A percentile compares a stretch with the other conserved stretches of the same genome.
These are phyloP conservation scores for Sinapis alba DNA, from an alignment of 441 rosid species.

Conservation along the genomic window DNA sequence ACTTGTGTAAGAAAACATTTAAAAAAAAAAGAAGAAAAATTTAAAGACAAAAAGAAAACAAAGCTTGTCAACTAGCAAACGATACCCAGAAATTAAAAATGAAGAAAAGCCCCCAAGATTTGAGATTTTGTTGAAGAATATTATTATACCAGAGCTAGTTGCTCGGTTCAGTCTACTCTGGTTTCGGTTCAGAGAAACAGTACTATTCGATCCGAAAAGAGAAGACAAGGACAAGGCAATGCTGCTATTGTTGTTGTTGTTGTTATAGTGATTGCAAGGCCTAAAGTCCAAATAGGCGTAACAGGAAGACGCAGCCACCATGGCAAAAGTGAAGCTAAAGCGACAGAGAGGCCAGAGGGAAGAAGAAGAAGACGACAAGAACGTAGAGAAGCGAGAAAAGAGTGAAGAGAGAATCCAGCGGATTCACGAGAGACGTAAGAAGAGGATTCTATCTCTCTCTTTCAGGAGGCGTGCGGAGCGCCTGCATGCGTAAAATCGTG, in stretches of 20 bases:
- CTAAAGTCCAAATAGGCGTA: constrained; percentile 67
- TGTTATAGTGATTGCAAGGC: constrained; percentile 62
- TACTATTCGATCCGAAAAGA: constrained; percentile 58
- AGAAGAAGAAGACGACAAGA: constrained; percentile 8
- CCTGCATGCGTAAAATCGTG: constrained; percentile 36
- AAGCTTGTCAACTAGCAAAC: too few relatives aligned
- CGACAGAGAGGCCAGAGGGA: not conserved
- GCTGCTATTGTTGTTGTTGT: constrained; percentile 32
- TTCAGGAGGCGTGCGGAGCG: constrained; percentile 21
- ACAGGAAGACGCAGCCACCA: constrained; percentile 54
- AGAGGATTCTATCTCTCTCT: constrained; percentile 34
- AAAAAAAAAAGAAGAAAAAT: not conserved
- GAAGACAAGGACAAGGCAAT: constrained; percentile 42
- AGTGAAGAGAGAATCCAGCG: constrained; percentile 42
- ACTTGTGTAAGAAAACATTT: not conserved
- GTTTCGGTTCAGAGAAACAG: constrained; percentile 47
- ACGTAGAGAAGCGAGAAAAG: constrained; percentile 29
- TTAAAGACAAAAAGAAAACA: not conserved
- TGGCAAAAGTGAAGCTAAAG: constrained; percentile 16
- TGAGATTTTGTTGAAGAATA: not conserved
- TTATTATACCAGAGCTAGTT: constrained; percentile 54
- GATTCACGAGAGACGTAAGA: constrained; percentile 31
- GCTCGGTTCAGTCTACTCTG: constrained; percentile 52
- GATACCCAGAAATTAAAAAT: too few relatives aligned
- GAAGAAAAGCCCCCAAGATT: too few relatives aligned